Percentiles rank a stretch among this genome's conserved stretches.
phyloP scores from a whole-genome alignment of 441 rosid species.

The Erysimum cheiri region DNA sequence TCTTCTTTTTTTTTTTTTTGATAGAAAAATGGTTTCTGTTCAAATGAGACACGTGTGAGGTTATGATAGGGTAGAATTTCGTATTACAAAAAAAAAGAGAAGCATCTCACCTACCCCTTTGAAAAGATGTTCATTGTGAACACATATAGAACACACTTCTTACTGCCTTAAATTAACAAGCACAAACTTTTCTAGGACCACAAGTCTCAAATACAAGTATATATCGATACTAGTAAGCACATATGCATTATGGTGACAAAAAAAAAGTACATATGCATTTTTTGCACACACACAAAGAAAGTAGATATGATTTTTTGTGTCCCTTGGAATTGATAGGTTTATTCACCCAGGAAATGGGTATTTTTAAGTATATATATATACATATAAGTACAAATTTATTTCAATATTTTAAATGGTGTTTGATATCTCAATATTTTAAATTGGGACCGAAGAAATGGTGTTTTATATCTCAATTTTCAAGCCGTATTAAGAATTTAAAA shows the following conservation, averaged over 20 bases:
- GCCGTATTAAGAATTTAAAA: neutral
- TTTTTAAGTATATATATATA: neutral
- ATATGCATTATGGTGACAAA: too few species aligned
- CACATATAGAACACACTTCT: conserved; percentile 3
- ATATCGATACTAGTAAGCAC: neutral
- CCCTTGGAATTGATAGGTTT: neutral
- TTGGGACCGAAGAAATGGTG: too few species aligned
- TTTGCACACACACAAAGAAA: too few species aligned
- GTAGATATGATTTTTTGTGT: too few species aligned
- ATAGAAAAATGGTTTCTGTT: neutral
- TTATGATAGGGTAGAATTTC: conserved; percentile 11
- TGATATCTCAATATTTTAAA: neutral
- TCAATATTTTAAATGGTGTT: neutral
- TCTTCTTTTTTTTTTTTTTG: neutral
- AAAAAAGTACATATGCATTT: too few species aligned
- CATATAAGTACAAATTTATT: neutral
- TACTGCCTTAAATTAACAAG: neutral
- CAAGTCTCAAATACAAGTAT: neutral
- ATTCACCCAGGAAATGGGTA: neutral
- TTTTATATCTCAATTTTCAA: conserved; percentile 13
- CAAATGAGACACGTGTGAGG: neutral
- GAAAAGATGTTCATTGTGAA: conserved; percentile 22
- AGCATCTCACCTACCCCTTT: conserved; percentile 30
- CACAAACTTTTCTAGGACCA: conserved; percentile 7
- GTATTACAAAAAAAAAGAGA: neutral